A percentile compares a stretch with the other conserved stretches of the same genome.
Evolutionary conservation across 148 eudicot genomes (phyloP).

Genomic region (Camellia lanceoleosa): DNA sequence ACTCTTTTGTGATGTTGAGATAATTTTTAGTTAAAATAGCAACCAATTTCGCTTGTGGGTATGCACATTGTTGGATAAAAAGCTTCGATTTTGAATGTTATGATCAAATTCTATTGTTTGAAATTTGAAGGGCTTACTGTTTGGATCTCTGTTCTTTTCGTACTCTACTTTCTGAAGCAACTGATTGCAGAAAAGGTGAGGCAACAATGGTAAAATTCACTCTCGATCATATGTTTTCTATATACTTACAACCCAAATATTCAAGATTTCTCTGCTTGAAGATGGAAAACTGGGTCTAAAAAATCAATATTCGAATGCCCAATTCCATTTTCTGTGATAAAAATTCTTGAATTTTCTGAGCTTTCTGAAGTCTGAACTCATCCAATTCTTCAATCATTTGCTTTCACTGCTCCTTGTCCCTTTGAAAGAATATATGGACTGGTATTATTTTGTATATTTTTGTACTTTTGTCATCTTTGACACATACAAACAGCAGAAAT

Average conservation of each 20-base stretch:
- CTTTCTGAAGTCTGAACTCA: too few species aligned
- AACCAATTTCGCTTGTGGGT: background rate
- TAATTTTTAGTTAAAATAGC: background rate
- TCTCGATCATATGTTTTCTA: too few species aligned
- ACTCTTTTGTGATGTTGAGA: background rate
- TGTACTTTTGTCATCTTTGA: too few species aligned
- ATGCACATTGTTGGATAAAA: background rate
- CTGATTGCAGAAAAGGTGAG: background rate
- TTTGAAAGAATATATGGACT: too few species aligned
- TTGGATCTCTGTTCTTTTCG: too few species aligned
- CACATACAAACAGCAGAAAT: too few species aligned
- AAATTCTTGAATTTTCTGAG: too few species aligned
- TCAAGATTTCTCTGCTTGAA: background rate
- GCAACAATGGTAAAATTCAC: too few species aligned
- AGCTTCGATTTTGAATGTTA: background rate
- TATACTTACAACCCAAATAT: too few species aligned
- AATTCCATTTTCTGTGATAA: background rate
- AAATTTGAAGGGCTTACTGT: background rate
- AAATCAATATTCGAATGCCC: background rate
- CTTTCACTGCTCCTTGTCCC: too few species aligned
- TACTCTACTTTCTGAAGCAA: background rate
- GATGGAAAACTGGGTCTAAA: background rate
- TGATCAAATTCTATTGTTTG: background rate
- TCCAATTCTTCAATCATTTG: too few species aligned
- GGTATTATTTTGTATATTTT: too few species aligned